phyloP scores from a whole-genome alignment of 73 alveolate genomes.

The Paramecium primaurelia region DNA sequence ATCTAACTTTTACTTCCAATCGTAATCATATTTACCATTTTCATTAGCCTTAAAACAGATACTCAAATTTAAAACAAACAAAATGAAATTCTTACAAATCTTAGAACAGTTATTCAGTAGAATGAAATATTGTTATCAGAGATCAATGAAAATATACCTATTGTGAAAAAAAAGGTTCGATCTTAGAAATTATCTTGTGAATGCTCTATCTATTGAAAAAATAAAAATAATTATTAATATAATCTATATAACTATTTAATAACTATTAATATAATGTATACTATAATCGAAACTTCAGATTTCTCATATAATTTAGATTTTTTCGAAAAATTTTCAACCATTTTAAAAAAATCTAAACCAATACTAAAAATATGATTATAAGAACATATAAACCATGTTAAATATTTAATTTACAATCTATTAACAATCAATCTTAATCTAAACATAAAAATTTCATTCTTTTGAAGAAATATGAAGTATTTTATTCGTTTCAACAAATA shows the following conservation, averaged over 20 bases:
- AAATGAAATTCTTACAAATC: not conserved
- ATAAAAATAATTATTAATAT: not conserved
- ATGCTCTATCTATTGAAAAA: not conserved
- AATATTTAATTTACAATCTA: not conserved
- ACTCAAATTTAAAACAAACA: not conserved
- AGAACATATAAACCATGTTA: not conserved
- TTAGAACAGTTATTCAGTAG: not conserved
- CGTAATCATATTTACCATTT: not conserved
- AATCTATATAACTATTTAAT: not conserved
- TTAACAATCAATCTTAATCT: no score
- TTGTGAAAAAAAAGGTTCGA: not conserved
- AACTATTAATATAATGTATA: not conserved
- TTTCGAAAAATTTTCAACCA: not conserved
- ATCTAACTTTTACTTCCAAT: not conserved
- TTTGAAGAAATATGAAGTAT: not conserved
- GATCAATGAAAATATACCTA: not conserved
- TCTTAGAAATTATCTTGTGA: not conserved
- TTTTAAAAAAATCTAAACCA: not conserved
- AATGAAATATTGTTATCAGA: not conserved
- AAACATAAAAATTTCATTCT: not conserved
- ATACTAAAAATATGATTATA: not conserved
- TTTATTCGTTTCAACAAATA: not conserved
- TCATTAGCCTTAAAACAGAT: not conserved
- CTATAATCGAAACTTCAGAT: not conserved
- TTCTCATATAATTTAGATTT: not conserved